A percentile compares a stretch with the other conserved stretches of the same genome.
Evolutionary conservation across 2,329 filamentous ascomycete genomes (phyloP).

Genomic region (Calonectria honghensis): DNA sequence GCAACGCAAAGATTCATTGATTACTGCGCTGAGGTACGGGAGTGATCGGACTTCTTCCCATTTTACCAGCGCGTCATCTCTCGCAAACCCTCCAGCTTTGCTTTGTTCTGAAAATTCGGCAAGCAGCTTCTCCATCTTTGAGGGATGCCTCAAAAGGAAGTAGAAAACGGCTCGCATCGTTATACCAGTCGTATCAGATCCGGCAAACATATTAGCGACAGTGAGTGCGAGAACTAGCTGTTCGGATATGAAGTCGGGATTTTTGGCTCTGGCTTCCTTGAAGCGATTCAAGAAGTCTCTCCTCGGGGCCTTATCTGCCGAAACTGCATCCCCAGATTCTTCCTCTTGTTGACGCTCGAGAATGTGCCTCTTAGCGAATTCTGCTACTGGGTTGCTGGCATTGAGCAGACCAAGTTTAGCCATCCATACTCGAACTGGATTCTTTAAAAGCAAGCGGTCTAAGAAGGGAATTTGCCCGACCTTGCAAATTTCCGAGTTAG

Average conservation of each 20-base stretch:
- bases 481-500: neutral
- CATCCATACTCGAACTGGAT: neutral
- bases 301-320: neutral
- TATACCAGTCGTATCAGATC: slow-evolving; percentile 1
- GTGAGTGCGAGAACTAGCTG: neutral
- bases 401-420: neutral
- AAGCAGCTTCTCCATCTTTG: neutral
- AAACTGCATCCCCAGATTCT: neutral
- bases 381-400: neutral
- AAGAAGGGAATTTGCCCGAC: slow-evolving; percentile 5
- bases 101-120: neutral
- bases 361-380: slow-evolving; percentile 6
- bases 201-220: slow-evolving; percentile 8
- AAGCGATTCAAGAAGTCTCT: slow-evolving; percentile 12
- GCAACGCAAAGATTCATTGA: slow-evolving; percentile 1
- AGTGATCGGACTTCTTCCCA: slow-evolving; percentile 12
- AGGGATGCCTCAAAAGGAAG: neutral
- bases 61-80: neutral
- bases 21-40: neutral
- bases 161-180: slow-evolving; percentile 15
- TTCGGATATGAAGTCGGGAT: slow-evolving; percentile 12
- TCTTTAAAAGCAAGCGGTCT: neutral
- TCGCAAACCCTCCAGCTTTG: neutral
- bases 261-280: neutral
- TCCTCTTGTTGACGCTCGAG: neutral